phyloP scores from a whole-genome alignment of 768 basidiomycete genomes.

The Termitomyces sp. region DNA sequence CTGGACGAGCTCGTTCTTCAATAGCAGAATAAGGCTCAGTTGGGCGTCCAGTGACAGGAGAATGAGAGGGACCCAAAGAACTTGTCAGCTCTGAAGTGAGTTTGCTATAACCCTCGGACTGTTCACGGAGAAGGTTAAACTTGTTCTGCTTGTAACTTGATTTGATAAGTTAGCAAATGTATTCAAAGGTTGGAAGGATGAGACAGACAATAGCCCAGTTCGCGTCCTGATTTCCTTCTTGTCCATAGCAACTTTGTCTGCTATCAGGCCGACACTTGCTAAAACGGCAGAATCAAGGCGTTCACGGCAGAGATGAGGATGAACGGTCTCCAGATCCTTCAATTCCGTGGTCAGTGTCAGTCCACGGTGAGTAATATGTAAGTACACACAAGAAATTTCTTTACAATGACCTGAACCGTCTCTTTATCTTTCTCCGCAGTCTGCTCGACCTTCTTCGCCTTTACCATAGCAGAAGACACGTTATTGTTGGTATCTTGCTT shows the following conservation, averaged over 20 bases:
- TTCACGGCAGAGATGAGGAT: slow-evolving; percentile 62
- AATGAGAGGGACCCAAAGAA: slow-evolving; percentile 72
- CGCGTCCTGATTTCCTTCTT: slow-evolving; percentile 79
- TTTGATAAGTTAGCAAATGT: neutral
- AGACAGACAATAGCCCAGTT: slow-evolving; percentile 75
- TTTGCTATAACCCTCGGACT: slow-evolving; percentile 96
- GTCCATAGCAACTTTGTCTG: slow-evolving; percentile 60
- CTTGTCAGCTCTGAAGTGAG: slow-evolving; percentile 80
- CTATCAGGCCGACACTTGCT: slow-evolving; percentile 59
- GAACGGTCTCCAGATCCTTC: slow-evolving; percentile 56
- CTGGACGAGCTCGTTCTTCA: slow-evolving; percentile 58
- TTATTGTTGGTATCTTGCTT: slow-evolving; percentile 22
- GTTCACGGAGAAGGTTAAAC: slow-evolving; percentile 95
- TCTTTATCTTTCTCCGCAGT: slow-evolving; percentile 61
- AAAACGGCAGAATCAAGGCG: slow-evolving; percentile 66
- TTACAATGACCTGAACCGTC: slow-evolving; percentile 51
- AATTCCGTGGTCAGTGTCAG: slow-evolving; percentile 2
- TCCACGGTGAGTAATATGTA: neutral
- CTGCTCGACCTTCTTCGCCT: slow-evolving; percentile 43
- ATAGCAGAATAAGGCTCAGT: slow-evolving; percentile 53
- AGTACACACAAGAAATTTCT: slow-evolving; percentile 53
- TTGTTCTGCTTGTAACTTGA: slow-evolving; percentile 96
- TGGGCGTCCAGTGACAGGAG: slow-evolving; percentile 58
- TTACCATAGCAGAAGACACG: slow-evolving; percentile 21
- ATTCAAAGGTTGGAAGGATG: neutral